Conservation (phyloP, 1,284 basidiomycete species). For the Ustilago hordei region DNA sequence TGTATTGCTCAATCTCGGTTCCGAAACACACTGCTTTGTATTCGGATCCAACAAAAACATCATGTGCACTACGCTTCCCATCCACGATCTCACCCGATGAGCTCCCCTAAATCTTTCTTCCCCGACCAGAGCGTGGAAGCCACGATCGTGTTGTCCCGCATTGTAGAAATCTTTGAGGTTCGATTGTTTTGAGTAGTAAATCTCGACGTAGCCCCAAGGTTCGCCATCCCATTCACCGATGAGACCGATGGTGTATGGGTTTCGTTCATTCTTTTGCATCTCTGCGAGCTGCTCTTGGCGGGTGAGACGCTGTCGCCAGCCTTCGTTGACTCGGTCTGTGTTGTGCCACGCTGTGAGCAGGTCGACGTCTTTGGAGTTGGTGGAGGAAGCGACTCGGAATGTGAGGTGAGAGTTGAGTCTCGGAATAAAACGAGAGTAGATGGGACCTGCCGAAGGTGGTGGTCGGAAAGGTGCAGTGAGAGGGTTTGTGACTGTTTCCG, state of each 20-base stretch:
- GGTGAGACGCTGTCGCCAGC: conserved; percentile 62
- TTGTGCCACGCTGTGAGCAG: conserved; percentile 63
- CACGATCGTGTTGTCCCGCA: conserved; percentile 55
- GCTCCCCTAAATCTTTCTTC: conserved; percentile 64
- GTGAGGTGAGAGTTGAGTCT: conserved; percentile 58
- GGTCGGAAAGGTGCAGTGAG: conserved; percentile 28
- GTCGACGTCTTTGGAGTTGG: conserved; percentile 52
- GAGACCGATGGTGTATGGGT: conserved; percentile 46
- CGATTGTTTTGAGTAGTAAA: conserved; percentile 60
- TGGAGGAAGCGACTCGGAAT: conserved; percentile 54
- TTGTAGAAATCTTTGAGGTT: conserved; percentile 53
- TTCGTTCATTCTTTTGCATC: conserved; percentile 46
- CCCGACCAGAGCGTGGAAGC: conserved; percentile 66
- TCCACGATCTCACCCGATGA: conserved; percentile 64
- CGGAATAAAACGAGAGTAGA: conserved; percentile 63
- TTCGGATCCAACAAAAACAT: conserved; percentile 62
- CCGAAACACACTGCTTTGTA: conserved; percentile 57
- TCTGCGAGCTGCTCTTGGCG: conserved; percentile 54
- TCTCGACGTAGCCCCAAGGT: conserved; percentile 66
- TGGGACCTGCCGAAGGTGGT: conserved; percentile 23
- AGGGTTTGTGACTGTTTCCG: conserved; percentile 23
- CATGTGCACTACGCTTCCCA: conserved; percentile 64
- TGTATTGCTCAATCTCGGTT: conserved; percentile 62
- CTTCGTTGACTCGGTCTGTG: conserved; percentile 61
- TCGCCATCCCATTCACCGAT: conserved; percentile 66